Evolutionary conservation across 1,284 basidiomycete genomes (phyloP), one percentile per base, ranked within the genome.

Genomic region (Apiotrichum domesticum): DNA sequence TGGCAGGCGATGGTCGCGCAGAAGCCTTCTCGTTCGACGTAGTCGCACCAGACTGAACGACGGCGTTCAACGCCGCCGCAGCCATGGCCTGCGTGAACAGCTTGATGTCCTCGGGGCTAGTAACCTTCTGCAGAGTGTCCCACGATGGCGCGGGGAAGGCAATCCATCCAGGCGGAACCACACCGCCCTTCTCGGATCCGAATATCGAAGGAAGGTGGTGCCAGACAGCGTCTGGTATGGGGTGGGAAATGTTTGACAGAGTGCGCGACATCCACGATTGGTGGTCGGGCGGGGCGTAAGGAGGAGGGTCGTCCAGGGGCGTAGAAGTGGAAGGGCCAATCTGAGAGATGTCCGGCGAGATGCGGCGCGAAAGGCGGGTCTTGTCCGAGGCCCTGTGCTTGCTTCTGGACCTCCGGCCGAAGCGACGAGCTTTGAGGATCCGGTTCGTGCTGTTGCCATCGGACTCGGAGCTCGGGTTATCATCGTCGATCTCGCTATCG

Each of bases 81-180:
- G 72, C 73, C 70, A 72, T 68, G 1, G 71, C 71, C 57, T 75
- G 73, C 4, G 72, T 71, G 58, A 73, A 73, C 14, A 73, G 57
- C 57, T 69, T 69, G 54, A 75, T 62, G 57, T 75, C 72, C 47
- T 75, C 73, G 9, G 73, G 70, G 55, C 63, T 71, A 8, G 72
- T 63, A 63, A 75, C 68, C 52, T 67, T 69, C 42, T 65, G 61
- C 29, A 73, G 35, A 1, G 63, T 71, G 47, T 73, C 72, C 73
- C 73, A 75, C 3, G 73, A 73, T 0, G 71, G 71, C 4, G 70
- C 63, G 4, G 72, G 70, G 57, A 74, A 66, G 3, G 67, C 68
- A 2, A 71, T 66, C 69, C 71, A 73, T 21, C 67, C 68, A 34
- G 63, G 64, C 14, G 56, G 62, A 1, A 48, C 35, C 5, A 44